A percentile compares a stretch with the other conserved stretches of the same genome.
Conservation (phyloP, 140 eudicot genomes). For the Oenanthe javanica region DNA sequence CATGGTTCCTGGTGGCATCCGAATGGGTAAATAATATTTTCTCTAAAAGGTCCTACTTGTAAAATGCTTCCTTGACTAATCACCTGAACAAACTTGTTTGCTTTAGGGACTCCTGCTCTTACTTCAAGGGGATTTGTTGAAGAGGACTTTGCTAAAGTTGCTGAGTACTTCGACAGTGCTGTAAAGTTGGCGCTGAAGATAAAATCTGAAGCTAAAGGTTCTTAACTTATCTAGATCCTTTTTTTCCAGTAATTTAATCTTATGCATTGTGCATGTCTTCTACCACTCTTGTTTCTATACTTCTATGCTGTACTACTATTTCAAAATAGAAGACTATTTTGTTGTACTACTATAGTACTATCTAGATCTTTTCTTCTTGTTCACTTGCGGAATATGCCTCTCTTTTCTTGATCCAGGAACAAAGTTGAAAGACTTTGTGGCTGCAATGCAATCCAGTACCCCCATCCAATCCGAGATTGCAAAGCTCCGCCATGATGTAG, state of each 20-base stretch:
- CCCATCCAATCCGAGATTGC: conserved; percentile 59
- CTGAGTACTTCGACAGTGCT: conserved; percentile 84
- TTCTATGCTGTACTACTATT: neutral
- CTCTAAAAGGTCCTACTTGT: neutral
- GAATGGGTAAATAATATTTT: conserved; percentile 56
- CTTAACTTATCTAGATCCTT: neutral
- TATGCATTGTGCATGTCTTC: conserved; percentile 5
- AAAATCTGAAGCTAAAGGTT: conserved; percentile 79
- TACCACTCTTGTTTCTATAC: neutral
- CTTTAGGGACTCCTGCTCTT: conserved; percentile 91
- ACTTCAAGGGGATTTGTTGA: conserved; percentile 96
- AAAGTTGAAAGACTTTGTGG: conserved; percentile 92
- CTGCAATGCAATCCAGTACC: conserved; percentile 58
- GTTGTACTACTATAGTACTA: no score
- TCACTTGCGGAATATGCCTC: conserved; percentile 2
- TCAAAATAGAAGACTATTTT: neutral
- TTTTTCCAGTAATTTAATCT: neutral
- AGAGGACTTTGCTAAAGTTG: conserved; percentile 97
- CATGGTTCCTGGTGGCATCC: conserved; percentile 99
- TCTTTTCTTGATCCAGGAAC: conserved; percentile 51
- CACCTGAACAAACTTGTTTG: neutral
- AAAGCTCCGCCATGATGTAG: conserved; percentile 84
- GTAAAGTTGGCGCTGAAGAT: conserved; percentile 80
- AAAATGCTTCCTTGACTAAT: neutral
- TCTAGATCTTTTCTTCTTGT: no score